Evolutionary conservation across 2,329 filamentous ascomycete genomes (phyloP).

Genomic region (Fusarium clavum): DNA sequence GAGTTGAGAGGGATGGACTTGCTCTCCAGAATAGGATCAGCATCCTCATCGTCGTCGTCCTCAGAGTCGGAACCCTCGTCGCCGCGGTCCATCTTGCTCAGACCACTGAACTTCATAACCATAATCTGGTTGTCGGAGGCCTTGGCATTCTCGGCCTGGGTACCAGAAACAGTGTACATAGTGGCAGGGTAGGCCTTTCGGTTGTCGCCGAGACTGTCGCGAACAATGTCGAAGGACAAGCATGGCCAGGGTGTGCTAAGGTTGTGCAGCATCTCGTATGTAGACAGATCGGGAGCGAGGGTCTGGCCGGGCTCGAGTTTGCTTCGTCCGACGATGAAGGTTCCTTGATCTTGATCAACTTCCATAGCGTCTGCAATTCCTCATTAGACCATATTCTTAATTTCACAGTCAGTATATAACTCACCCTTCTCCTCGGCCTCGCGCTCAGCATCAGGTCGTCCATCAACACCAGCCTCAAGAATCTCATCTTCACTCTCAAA

Average conservation of each 20-base stretch:
- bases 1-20: slow-evolving; percentile 86
- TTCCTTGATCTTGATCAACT: slow-evolving; percentile 90
- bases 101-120: slow-evolving; percentile 94
- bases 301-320: slow-evolving; percentile 92
- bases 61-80: slow-evolving; percentile 77
- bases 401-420: background rate
- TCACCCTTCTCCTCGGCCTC: slow-evolving; percentile 83
- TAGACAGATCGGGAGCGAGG: slow-evolving; percentile 89
- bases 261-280: slow-evolving; percentile 97
- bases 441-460: slow-evolving; percentile 88
- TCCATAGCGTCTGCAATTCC: slow-evolving; percentile 78
- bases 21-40: slow-evolving; percentile 93
- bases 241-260: slow-evolving; percentile 97
- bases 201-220: slow-evolving; percentile 86
- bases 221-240: slow-evolving; percentile 92
- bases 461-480: slow-evolving; percentile 92
- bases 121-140: slow-evolving; percentile 92
- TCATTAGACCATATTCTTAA: background rate
- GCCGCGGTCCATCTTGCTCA: slow-evolving; percentile 85
- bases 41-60: slow-evolving; percentile 77
- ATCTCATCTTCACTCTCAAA: slow-evolving; percentile 92
- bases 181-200: slow-evolving; percentile 95
- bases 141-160: slow-evolving; percentile 82
- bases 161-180: slow-evolving; percentile 93
- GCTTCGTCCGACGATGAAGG: slow-evolving; percentile 94